Evolutionary conservation across 139 green algal species (phyloP).

Genomic region (Eudorina sp.): DNA sequence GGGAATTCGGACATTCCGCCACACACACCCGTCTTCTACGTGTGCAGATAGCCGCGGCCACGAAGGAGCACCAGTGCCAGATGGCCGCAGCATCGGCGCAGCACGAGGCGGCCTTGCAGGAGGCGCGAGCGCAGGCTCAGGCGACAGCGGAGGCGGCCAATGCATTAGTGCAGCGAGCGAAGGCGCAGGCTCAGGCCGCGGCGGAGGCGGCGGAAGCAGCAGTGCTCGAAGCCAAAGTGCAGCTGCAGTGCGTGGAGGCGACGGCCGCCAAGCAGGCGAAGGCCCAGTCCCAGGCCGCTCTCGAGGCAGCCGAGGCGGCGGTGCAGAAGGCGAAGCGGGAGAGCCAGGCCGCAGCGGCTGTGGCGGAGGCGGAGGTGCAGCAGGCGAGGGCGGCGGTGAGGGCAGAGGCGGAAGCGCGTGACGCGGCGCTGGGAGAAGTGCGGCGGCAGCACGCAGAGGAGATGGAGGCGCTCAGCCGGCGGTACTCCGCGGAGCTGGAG

Average conservation of each 20-base stretch:
- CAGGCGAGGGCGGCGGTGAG: background rate
- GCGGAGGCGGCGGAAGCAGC: background rate
- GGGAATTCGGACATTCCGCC: no score
- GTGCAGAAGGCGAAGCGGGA: background rate
- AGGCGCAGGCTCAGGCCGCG: background rate
- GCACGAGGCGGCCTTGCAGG: conserved; percentile 7
- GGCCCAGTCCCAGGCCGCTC: background rate
- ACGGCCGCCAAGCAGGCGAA: background rate
- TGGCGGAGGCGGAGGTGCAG: background rate
- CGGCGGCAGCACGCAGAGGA: background rate
- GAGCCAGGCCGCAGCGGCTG: background rate
- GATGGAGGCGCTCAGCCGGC: background rate
- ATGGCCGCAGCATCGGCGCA: background rate
- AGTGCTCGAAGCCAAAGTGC: background rate
- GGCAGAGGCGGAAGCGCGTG: background rate
- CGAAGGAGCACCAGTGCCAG: background rate
- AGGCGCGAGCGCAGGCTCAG: background rate
- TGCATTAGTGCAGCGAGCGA: background rate
- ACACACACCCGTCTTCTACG: background rate
- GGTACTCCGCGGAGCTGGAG: background rate
- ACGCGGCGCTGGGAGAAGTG: background rate
- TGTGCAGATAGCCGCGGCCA: background rate
- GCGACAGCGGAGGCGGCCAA: background rate
- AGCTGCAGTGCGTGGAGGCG: background rate
- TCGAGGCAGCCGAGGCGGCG: background rate